Evolutionary conservation across 2,329 filamentous ascomycete species (phyloP).

Genomic region (Parasarocladium wereldwijsianum): DNA sequence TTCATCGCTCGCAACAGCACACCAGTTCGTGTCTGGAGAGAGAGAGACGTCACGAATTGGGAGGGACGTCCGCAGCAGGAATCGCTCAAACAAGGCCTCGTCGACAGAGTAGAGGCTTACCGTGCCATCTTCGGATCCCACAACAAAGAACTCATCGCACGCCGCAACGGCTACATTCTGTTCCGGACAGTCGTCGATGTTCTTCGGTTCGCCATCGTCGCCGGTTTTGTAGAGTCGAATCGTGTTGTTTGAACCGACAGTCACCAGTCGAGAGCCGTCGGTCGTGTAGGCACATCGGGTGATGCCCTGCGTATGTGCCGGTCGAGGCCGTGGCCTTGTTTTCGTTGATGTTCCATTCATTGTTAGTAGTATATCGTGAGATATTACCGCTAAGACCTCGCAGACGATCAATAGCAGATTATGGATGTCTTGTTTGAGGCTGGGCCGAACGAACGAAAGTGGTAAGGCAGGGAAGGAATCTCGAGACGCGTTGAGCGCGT

Average conservation of each 20-base stretch:
- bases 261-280: slow-evolving; percentile 73
- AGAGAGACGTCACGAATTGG: slow-evolving; percentile 77
- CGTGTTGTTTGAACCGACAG: slow-evolving; percentile 84
- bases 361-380: slow-evolving; percentile 19
- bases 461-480: too few relatives aligned
- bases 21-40: slow-evolving; percentile 71
- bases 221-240: slow-evolving; percentile 87
- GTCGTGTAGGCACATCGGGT: slow-evolving; percentile 85
- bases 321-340: slow-evolving; percentile 42
- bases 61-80: slow-evolving; percentile 70
- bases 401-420: too few relatives aligned
- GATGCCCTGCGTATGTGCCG: slow-evolving; percentile 69
- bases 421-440: too few relatives aligned
- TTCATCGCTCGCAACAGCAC: slow-evolving; percentile 93
- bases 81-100: slow-evolving; percentile 59
- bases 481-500: slow-evolving; percentile 17
- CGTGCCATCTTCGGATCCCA: slow-evolving; percentile 88
- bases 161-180: slow-evolving; percentile 70
- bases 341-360: slow-evolving; percentile 15
- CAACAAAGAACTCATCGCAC: slow-evolving; percentile 68
- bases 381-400: too few relatives aligned
- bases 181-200: slow-evolving; percentile 82
- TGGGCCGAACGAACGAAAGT: too few relatives aligned
- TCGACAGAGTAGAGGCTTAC: slow-evolving; percentile 83
- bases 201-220: slow-evolving; percentile 81